Conservation (phyloP, 2,329 filamentous ascomycete species). For the Fusarium pseudoanthophilum region DNA sequence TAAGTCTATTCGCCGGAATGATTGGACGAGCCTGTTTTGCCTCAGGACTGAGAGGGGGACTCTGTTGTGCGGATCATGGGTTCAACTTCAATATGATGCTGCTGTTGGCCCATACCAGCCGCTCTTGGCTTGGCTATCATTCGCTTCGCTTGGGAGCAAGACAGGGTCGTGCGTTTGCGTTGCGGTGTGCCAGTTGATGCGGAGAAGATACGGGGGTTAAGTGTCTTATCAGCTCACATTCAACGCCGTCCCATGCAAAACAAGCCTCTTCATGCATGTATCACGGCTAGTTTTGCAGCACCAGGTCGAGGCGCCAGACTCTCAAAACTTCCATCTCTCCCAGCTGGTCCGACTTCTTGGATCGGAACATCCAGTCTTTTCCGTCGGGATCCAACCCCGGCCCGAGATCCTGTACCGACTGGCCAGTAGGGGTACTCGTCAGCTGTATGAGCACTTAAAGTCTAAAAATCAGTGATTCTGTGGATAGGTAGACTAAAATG, state of each 20-base stretch:
- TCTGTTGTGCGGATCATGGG: conserved; percentile 17
- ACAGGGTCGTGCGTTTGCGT: conserved; percentile 19
- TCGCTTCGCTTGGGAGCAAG: conserved; percentile 8
- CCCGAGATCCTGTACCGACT: conserved; percentile 23
- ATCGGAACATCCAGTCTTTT: conserved; percentile 6
- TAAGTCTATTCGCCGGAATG: conserved; percentile 9
- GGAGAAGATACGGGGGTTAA: conserved; percentile 15
- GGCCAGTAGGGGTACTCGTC: not conserved
- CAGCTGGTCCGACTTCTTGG: conserved; percentile 1
- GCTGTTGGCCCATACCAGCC: conserved; percentile 26
- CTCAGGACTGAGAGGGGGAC: not conserved
- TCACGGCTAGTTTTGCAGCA: not conserved
- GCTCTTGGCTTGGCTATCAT: conserved; percentile 23
- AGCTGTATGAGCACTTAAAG: not conserved
- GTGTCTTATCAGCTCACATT: conserved; percentile 34
- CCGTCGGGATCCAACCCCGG: conserved; percentile 28
- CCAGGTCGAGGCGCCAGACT: not conserved
- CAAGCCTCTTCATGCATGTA: not conserved
- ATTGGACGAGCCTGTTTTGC: not conserved
- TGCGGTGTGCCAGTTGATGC: conserved; percentile 23
- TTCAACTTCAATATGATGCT: conserved; percentile 9
- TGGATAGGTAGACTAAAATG: not conserved
- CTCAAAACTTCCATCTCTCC: not conserved
- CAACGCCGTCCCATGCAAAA: not conserved
- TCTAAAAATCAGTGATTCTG: not conserved